Evolutionary conservation across 1,284 basidiomycete species (phyloP), one percentile per base, ranked within the genome.

Genomic region (Pseudozyma pruni): DNA sequence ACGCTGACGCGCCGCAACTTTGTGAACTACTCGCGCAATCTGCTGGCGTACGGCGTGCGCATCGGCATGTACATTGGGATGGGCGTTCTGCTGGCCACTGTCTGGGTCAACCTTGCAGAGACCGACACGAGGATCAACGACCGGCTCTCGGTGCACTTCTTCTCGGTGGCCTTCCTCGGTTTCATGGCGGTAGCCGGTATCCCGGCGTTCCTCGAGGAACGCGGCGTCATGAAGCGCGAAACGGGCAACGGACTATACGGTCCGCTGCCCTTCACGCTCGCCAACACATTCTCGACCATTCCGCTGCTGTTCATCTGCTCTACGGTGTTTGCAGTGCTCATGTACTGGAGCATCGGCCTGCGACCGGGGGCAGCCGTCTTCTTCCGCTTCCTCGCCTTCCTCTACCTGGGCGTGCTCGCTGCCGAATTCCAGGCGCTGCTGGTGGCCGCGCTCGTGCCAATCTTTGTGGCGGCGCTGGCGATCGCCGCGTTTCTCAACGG

Each of bases 41-140:
- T 89, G 2, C 82, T 89, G 31, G 88, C 87, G 2, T 89, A 88
- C 75, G 87, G 88, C n/a, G 85, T 89, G 4, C 83, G 88, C 31
- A 70, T 85, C 1, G 87, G 83, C 23, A 89, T 89, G 88, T 89
- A 89, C 62, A 80, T 85, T 81, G 73, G 69, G 0, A 75, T 79
- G 72, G 75, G 42, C 8, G 32, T 60, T 4, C 58, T 57, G 25
- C 83, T 88, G 35, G 88, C 86, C 0, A 86, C 87, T 0, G 87
- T 88, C 44, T 89, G 88, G 88, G 85, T 89, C 32, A 83, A 84
- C 35, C 84, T 89, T 27, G 85, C 81, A 2, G 55, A 74, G 38
- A 79, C 60, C 5, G 78, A 82, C 25, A 62, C 72, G 11, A 79
- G 82, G 60, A 83, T 86, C 66, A 78, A 83, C 50, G 81, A 83